Percentiles rank a stretch among this genome's conserved stretches.
These are phyloP conservation scores for Phaffomyces antillensis DNA, from an alignment of 805 yeast species.

Conservation along the genomic window DNA sequence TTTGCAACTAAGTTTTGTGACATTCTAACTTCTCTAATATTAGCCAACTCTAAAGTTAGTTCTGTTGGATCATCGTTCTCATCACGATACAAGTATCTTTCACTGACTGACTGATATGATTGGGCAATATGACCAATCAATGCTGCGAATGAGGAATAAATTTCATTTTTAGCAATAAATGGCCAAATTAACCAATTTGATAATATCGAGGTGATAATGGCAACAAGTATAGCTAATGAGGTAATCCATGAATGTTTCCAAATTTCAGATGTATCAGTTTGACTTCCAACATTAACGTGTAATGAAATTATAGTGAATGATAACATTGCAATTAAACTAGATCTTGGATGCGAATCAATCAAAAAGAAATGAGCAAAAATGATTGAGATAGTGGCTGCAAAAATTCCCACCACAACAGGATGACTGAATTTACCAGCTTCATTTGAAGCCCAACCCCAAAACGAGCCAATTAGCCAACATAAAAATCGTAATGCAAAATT, in stretches of 20 bases:
- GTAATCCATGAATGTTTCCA: constrained; percentile 36
- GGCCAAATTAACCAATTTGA: constrained; percentile 44
- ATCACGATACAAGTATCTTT: constrained; percentile 42
- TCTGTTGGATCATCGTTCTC: constrained; percentile 40
- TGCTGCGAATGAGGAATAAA: constrained; percentile 31
- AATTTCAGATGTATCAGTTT: constrained; percentile 19
- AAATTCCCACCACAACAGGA: constrained; percentile 33
- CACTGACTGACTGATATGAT: constrained; percentile 40
- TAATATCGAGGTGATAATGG: constrained; percentile 29
- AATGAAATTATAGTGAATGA: constrained; percentile 35
- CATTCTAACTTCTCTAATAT: constrained; percentile 41
- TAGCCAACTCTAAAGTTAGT: constrained; percentile 34
- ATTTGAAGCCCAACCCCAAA: constrained; percentile 42
- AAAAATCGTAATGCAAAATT: constrained; percentile 26
- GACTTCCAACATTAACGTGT: constrained; percentile 17
- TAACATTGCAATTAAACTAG: constrained; percentile 34
- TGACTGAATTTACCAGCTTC: constrained; percentile 31
- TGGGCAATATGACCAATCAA: constrained; percentile 36
- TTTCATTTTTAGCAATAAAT: constrained; percentile 36
- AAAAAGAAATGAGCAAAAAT: constrained; percentile 29
- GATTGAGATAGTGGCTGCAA: constrained; percentile 30
- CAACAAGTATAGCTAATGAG: constrained; percentile 32
- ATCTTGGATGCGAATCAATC: constrained; percentile 33
- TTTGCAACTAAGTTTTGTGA: constrained; percentile 36
- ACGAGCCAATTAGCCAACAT: constrained; percentile 33